A percentile compares a stretch with the other conserved stretches of the same genome.
Evolutionary conservation across 306 rosid genomes (phyloP).

Genomic region (Dalbergia cochinchinensis): DNA sequence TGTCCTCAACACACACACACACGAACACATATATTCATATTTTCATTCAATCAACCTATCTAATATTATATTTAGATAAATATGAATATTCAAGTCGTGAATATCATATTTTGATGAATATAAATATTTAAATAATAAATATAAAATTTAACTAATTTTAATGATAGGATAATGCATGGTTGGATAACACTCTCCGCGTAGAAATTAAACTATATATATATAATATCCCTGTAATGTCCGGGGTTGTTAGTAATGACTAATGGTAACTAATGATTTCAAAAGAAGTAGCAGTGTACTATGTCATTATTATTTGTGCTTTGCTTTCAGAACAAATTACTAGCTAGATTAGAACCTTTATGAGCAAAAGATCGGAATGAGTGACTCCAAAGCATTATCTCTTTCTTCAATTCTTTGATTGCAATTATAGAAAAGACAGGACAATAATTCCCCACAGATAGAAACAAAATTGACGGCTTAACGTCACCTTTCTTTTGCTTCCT

Average conservation of each 20-base stretch:
- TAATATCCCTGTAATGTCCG: slow-evolving; percentile 34
- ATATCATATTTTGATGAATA: too few species aligned
- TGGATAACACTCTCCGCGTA: too few species aligned
- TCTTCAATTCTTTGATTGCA: slow-evolving; percentile 57
- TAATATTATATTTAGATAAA: too few species aligned
- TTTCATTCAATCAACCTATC: too few species aligned
- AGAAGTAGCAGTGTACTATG: slow-evolving; percentile 11
- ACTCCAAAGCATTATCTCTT: slow-evolving; percentile 64
- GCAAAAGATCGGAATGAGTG: slow-evolving; percentile 54
- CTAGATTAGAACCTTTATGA: too few species aligned
- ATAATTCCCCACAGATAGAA: slow-evolving; percentile 45
- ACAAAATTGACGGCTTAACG: slow-evolving; percentile 64
- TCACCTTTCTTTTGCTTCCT: slow-evolving; percentile 43
- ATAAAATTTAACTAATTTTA: too few species aligned
- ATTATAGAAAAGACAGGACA: slow-evolving; percentile 48
- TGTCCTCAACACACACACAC: background rate
- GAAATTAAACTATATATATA: background rate
- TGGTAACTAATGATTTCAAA: slow-evolving; percentile 43
- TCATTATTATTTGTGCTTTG: slow-evolving; percentile 47
- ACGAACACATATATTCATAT: too few species aligned
- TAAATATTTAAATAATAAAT: too few species aligned
- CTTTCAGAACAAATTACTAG: slow-evolving; percentile 47
- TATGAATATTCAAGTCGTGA: too few species aligned
- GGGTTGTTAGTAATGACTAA: slow-evolving; percentile 45
- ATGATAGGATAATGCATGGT: too few species aligned